phyloP scores from a whole-genome alignment of 1,284 basidiomycete genomes.

The Athelia sp. region DNA sequence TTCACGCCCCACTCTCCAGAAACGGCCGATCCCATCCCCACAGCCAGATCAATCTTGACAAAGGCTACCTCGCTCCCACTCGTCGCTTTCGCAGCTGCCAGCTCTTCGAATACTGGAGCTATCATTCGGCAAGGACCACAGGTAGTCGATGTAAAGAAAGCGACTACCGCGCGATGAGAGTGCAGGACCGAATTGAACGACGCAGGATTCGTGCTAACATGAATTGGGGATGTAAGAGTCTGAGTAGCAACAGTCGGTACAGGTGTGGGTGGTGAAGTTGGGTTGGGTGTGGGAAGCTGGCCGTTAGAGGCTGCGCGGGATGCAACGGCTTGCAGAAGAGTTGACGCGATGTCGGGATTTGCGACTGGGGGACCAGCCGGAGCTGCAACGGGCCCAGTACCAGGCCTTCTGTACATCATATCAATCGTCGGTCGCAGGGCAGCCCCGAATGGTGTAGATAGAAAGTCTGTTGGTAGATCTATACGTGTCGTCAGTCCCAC shows the following conservation, averaged over 20 bases:
- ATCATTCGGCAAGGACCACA: constrained; percentile 62
- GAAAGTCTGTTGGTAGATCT: constrained; percentile 87
- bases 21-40: constrained; percentile 56
- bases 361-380: constrained; percentile 26
- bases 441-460: constrained; percentile 88
- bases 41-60: constrained; percentile 74
- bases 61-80: constrained; percentile 51
- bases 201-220: constrained; percentile 50
- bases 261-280: constrained; percentile 16
- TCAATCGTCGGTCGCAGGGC: constrained; percentile 86
- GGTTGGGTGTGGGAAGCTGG: constrained; percentile 16
- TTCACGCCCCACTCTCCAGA: constrained; percentile 63
- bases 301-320: constrained; percentile 39
- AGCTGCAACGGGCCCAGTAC: constrained; percentile 35
- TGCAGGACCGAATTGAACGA: constrained; percentile 47
- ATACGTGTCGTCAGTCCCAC: constrained; percentile 1
- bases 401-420: constrained; percentile 68
- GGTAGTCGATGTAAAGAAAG: constrained; percentile 61
- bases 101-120: constrained; percentile 56
- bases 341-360: constrained; percentile 48
- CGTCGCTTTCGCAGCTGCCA: constrained; percentile 38
- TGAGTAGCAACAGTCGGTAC: constrained; percentile 32
- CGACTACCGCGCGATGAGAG: constrained; percentile 49
- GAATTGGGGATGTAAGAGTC: constrained; percentile 58
- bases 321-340: constrained; percentile 63